Evolutionary conservation across 2,329 filamentous ascomycete species (phyloP).

Genomic region (Leptographium galeiforme): DNA sequence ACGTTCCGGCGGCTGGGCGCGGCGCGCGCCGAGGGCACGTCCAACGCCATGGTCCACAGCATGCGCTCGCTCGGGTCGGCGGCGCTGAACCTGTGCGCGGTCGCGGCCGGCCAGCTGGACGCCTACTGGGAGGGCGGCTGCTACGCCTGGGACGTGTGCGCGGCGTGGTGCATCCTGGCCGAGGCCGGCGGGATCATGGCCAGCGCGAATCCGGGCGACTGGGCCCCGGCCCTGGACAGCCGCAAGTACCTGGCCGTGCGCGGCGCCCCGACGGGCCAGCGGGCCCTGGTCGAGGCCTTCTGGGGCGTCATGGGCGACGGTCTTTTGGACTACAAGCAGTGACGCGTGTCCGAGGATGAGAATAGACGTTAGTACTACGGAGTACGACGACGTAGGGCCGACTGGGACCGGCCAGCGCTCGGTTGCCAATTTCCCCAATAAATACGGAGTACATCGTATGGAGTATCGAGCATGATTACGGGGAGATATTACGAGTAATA

Average conservation of each 20-base stretch:
- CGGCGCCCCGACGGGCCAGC: slow-evolving; percentile 45
- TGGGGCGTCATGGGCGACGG: slow-evolving; percentile 46
- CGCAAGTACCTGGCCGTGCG: slow-evolving; percentile 50
- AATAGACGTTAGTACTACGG: too few species aligned
- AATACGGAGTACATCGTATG: too few species aligned
- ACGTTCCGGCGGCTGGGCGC: slow-evolving; percentile 50
- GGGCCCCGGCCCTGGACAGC: slow-evolving; percentile 47
- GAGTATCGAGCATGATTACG: too few species aligned
- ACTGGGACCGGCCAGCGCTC: too few species aligned
- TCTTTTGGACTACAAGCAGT: slow-evolving; percentile 28
- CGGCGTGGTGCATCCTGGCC: slow-evolving; percentile 61
- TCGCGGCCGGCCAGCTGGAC: slow-evolving; percentile 59
- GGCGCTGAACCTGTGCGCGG: slow-evolving; percentile 60
- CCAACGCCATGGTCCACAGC: slow-evolving; percentile 62
- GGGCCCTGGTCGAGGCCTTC: slow-evolving; percentile 49
- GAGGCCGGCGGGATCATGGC: slow-evolving; percentile 65
- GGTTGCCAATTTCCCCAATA: too few species aligned
- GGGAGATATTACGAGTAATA: too few species aligned
- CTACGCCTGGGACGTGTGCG: slow-evolving; percentile 78
- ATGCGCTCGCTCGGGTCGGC: slow-evolving; percentile 59
- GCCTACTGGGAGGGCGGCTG: slow-evolving; percentile 74
- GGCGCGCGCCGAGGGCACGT: slow-evolving; percentile 26
- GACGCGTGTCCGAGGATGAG: too few species aligned
- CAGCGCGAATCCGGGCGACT: slow-evolving; percentile 59
- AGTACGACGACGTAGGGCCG: too few species aligned